Conservation (phyloP, 257 asterid species). For the Nicotiana undulata region DNA sequence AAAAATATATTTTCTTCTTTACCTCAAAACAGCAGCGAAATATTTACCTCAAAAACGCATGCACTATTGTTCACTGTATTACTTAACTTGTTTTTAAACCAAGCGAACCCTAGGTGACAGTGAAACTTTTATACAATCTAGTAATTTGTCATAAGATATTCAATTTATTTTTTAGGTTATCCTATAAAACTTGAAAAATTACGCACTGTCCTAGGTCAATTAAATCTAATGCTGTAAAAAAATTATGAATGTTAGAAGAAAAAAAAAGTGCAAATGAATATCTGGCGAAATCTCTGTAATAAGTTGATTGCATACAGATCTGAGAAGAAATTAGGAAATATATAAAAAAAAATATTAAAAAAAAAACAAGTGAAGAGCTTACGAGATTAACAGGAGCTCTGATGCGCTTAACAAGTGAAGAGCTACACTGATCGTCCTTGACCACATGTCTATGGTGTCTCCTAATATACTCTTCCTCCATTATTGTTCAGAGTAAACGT, state of each 20-base stretch:
- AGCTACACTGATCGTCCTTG: conserved; percentile 62
- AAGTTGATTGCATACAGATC: not conserved
- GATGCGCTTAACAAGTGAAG: conserved; percentile 72
- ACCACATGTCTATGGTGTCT: conserved; percentile 71
- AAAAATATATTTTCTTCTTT: not conserved
- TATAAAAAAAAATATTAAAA: not conserved
- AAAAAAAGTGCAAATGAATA: no score
- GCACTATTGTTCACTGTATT: no score
- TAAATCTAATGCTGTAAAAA: not conserved
- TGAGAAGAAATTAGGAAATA: not conserved
- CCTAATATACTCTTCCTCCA: conserved; percentile 60
- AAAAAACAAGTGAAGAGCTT: conserved; percentile 9
- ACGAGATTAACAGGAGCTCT: conserved; percentile 87
- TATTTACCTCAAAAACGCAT: no score
- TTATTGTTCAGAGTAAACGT: not conserved
- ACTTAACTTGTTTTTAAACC: no score
- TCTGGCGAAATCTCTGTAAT: not conserved
- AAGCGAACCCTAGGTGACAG: no score
- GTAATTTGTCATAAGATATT: no score
- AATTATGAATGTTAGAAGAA: no score
- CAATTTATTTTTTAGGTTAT: no score
- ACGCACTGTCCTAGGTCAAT: not conserved
- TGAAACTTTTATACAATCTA: no score
- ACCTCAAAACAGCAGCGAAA: not conserved
- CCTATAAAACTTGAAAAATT: not conserved